A percentile compares a stretch with the other conserved stretches of the same genome.
Conservation (phyloP, 2,329 filamentous ascomycete species). For the Talaromyces verruculosus region DNA sequence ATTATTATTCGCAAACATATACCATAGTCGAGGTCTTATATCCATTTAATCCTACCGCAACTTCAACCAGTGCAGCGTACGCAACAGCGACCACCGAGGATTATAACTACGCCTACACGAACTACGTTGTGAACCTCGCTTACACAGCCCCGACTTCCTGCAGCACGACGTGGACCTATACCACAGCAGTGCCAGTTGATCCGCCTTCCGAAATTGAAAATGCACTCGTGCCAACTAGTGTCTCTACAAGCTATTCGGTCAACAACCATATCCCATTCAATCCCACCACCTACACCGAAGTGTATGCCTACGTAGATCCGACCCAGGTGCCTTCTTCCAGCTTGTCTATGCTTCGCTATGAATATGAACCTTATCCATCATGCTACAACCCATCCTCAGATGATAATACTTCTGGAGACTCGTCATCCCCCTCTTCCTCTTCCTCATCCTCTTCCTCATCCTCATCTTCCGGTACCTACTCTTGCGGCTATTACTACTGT, state of each 20-base stretch:
- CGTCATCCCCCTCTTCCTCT: slow-evolving; percentile 5
- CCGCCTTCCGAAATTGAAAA: slow-evolving; percentile 24
- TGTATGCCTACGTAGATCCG: slow-evolving; percentile 31
- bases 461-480: background rate
- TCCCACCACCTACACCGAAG: slow-evolving; percentile 30
- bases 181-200: slow-evolving; percentile 26
- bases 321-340: slow-evolving; percentile 30
- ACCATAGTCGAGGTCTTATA: slow-evolving; percentile 33
- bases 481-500: slow-evolving; percentile 16
- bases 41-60: slow-evolving; percentile 28
- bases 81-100: slow-evolving; percentile 1
- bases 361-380: slow-evolving; percentile 19
- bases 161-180: slow-evolving; percentile 31
- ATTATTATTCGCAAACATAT: slow-evolving; percentile 19
- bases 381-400: slow-evolving; percentile 14
- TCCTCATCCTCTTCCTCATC: background rate
- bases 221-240: slow-evolving; percentile 27
- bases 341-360: slow-evolving; percentile 27
- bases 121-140: slow-evolving; percentile 31
- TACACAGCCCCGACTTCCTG: slow-evolving; percentile 32
- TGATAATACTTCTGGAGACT: slow-evolving; percentile 13
- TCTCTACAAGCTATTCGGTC: slow-evolving; percentile 27
- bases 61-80: slow-evolving; percentile 12
- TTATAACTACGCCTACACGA: slow-evolving; percentile 23
- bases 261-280: slow-evolving; percentile 28